These are phyloP conservation scores for Globisporangium carolinianum DNA, from an alignment of 352 stramenopile genomes.

Conservation along the genomic window DNA sequence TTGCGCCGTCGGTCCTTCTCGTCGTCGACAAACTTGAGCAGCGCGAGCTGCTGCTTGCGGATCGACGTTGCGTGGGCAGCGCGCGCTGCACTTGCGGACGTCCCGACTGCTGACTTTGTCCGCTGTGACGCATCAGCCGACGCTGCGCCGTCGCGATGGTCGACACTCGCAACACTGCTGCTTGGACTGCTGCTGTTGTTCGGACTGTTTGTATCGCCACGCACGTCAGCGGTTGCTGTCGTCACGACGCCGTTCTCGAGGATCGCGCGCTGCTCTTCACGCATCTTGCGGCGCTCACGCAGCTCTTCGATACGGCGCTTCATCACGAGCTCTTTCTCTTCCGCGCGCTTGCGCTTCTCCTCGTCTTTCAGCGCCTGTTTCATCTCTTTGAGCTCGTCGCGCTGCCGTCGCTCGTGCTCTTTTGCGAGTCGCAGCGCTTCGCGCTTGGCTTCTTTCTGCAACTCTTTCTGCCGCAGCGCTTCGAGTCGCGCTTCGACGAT, in stretches of 20 bases:
- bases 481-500: conserved; percentile 58
- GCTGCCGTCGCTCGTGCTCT: conserved; percentile 60
- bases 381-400: conserved; percentile 66
- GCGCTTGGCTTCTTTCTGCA: conserved; percentile 57
- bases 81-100: conserved; percentile 5
- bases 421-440: conserved; percentile 49
- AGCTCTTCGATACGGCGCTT: conserved; percentile 70
- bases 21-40: conserved; percentile 68
- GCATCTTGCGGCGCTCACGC: conserved; percentile 48
- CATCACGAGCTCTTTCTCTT: conserved; percentile 69
- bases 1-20: conserved; percentile 53
- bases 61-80: conserved; percentile 10
- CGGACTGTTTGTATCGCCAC: not conserved
- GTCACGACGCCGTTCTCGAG: conserved; percentile 70
- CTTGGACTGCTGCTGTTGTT: not conserved
- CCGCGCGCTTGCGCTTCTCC: conserved; percentile 59
- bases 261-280: conserved; percentile 65
- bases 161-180: not conserved
- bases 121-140: conserved; percentile 1
- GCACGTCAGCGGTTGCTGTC: conserved; percentile 17
- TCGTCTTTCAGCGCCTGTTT: conserved; percentile 63
- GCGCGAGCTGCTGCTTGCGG: conserved; percentile 43
- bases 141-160: not conserved
- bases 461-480: conserved; percentile 55
- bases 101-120: conserved; percentile 10